Base-by-base conservation (phyloP, 2,329 filamentous ascomycete genomes). In the Ploettnerulaceae sp. region DNA sequence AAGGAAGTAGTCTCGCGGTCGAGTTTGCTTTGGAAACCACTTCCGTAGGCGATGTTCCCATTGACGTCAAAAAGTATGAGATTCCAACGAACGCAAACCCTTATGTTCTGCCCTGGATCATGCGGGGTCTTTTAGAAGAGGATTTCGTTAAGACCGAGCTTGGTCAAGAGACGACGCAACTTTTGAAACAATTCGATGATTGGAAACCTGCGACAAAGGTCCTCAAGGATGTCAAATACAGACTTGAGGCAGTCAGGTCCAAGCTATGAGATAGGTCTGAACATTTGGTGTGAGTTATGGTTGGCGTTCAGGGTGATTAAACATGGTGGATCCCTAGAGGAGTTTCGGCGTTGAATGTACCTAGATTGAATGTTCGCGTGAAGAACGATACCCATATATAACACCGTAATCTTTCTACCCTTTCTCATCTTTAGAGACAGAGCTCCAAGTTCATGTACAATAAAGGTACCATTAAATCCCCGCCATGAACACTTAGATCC, bases 171-270 rank as follows among this genome's bases (percentile, higher is more conserved):
- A 89, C 88, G 5, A 77, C 79, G 50, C 79, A 89, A 61, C 67
- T 98, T 40, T 71, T 98, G n/a, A 74, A 73, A 49, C 82, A 95
- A 65, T 98, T 97, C 66, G 90, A 97, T 64, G 81, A 87, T 43
- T 98, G 93, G 93, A 90, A 86, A 62, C 93, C 93, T 0, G 76
- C 74, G 0, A 95, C 83, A 6, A 98, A 97, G 70, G 86, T 86
- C 33, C 69, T 98, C 48, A 95, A 93, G 69, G 93, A 98, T 67
- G 90, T 98, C 36, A 95, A 95, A 67, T 97, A 94, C 67, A 76
- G 93, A 52, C 72, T 98, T 15, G 93, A 97, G 69, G 91, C 85
- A 2, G 87, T 98, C 34, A 78, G 88, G 60, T 95, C 89, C 37
- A 94, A 89, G 68, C 70, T 96, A 54, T 65, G 48, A 58, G 8